Base-by-base conservation (phyloP, 2,329 filamentous ascomycete genomes). In the Xylaria sp. region DNA sequence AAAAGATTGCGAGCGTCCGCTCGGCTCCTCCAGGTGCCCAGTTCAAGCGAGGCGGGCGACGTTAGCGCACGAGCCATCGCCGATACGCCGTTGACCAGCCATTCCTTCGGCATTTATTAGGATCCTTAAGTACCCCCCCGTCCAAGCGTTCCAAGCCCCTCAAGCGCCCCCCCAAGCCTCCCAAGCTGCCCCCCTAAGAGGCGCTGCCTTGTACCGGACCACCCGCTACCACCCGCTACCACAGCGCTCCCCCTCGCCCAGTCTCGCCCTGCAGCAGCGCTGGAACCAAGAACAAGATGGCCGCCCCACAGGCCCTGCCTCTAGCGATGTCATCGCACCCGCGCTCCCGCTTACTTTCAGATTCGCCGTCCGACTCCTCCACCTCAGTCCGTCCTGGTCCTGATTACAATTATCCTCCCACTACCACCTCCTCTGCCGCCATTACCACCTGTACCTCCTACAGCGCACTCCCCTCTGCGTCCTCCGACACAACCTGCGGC, bases 301-400 rank as follows among this genome's bases (percentile, higher is more conserved):
- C 39, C 54, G 57, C 54, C 54, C 59, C 59, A 62, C 56, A 62
- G 42, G 39, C 51, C 24, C 54, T 56, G 48, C 24, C 57, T 42
- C 22, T 41, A 52, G 59, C 59, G 59, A 62, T 62, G 57, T 62
- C 59, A 62, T 62, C 59, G 54, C 56, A 26, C 40, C 47, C 44
- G 41, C 44, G 42, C 24, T 41, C 44, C 42, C 40, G 26, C 29
- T 46, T 45, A 26, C 39, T 39, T 44, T 55, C 52, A 43, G 46
- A 50, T 39, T 26, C 49, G 16, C 42, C 47, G 47, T 46, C 49
- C n/a, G 38, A 50, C 34, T 52, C 56, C 39, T 39, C 52, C 52
- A 41, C 44, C 50, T 55, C 50, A 53, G 48, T 26, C 50, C 45
- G 48, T 20, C 46, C 38, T 47, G 26, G 48, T 20, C 46, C 38